Conservation (phyloP, 1,139 yeast species). For the Starmera stellimalicola region DNA sequence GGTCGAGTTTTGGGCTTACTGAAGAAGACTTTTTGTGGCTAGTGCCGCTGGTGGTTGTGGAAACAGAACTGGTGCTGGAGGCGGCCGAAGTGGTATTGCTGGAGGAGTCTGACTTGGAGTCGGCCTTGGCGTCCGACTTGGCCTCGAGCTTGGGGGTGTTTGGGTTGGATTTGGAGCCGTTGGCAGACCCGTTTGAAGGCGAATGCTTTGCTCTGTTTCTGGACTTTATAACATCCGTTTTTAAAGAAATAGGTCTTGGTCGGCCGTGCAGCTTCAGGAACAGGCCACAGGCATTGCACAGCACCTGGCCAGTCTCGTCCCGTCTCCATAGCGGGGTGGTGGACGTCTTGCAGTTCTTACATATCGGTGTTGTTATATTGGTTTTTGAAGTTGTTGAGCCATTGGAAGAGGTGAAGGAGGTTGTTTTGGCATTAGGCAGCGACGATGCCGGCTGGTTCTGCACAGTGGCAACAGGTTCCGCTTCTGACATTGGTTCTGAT, state of each 20-base stretch:
- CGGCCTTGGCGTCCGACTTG: constrained; percentile 6
- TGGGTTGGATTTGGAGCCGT: constrained; percentile 6
- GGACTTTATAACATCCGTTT: constrained; percentile 86
- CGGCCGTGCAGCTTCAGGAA: constrained; percentile 87
- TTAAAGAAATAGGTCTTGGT: constrained; percentile 82
- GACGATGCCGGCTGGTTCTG: constrained; percentile 8
- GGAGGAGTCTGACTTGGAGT: constrained; percentile 5
- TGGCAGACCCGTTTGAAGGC: constrained; percentile 4
- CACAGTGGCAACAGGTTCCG: too few species aligned
- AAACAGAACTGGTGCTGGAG: too few species aligned
- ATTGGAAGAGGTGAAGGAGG: constrained; percentile 26
- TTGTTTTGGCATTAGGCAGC: constrained; percentile 35
- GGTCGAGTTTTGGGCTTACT: not conserved
- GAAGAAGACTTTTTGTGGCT: too few species aligned
- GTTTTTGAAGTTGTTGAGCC: constrained; percentile 31
- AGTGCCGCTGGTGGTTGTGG: not conserved
- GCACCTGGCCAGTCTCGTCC: constrained; percentile 85
- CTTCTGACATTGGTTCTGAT: too few species aligned
- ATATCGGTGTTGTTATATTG: constrained; percentile 57
- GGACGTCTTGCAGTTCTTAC: constrained; percentile 85
- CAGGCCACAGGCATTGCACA: constrained; percentile 93
- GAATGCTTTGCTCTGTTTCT: constrained; percentile 51
- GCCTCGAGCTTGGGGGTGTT: constrained; percentile 15
- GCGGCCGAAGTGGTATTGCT: too few species aligned
- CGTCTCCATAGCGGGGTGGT: constrained; percentile 95